Evolutionary conservation across 2,329 filamentous ascomycete species (phyloP), one percentile per base, ranked within the genome.

Genomic region (Fusarium subtropicale): DNA sequence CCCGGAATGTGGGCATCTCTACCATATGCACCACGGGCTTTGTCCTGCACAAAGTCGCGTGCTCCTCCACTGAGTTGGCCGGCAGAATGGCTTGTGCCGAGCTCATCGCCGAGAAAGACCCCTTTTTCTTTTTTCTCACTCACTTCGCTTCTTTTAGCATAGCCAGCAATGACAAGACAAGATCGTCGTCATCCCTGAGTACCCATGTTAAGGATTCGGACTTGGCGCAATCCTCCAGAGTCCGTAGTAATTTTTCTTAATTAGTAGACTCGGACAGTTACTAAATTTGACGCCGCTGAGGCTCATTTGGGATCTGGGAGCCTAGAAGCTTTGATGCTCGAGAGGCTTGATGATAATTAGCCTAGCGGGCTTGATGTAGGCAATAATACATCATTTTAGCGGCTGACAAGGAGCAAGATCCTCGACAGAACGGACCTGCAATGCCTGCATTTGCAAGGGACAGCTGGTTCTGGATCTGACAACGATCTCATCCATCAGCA

Each of bases 1-100:
- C 33, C 51, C 28, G 15, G 28, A 34, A 41, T 53, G 28, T 53
- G 22, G 31, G 26, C 38, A 52, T 46, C 26, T 68, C 22, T 52
- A 26, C 20, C 33, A 39, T 69, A 67, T 73, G 71, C 68, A 68
- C 46, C 15, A 57, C 53, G 45, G 57, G 50, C 59, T 57, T 71
- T 56, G 48, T 65, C 48, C 59, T 72, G 66, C 58, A 72, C 63
- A 64, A 69, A 71, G 69, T 73, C 71, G 71, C 71, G 71, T 74
- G 71, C 69, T 61, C 57, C 39, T 34, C 28, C 28, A 26, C 39
- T 39, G 69, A 66, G 67, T 56, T 56, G 45, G 50, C 48, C 47
- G 59, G 60, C 33, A 54, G 51, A 33, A 36, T 59, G 39, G 52
- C 60, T 68, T 58, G 46, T 71, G 68, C 68, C 68, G 68, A 69